Percentiles rank a stretch among this genome's conserved stretches.
Evolutionary conservation across 2,329 filamentous ascomycete species (phyloP).

Genomic region (Annulohypoxylon truncatum): DNA sequence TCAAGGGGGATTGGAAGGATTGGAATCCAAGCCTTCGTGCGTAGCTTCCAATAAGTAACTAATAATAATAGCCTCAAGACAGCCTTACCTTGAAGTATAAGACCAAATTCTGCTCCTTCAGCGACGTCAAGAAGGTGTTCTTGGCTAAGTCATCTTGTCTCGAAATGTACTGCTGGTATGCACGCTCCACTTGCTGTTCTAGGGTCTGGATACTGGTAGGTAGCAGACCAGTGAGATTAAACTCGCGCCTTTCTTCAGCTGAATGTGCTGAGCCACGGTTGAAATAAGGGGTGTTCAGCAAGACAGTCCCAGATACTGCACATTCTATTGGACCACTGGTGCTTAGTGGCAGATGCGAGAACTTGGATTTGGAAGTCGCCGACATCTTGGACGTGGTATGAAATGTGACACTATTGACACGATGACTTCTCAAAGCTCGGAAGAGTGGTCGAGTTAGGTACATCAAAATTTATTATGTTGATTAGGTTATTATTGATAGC

Average conservation of each 20-base stretch:
- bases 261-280: slow-evolving; percentile 89
- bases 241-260: slow-evolving; percentile 72
- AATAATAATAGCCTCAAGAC: neutral
- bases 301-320: slow-evolving; percentile 61
- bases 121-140: slow-evolving; percentile 87
- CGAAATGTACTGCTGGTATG: slow-evolving; percentile 81
- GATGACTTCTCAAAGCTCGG: slow-evolving; percentile 20
- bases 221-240: slow-evolving; percentile 78
- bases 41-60: neutral
- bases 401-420: slow-evolving; percentile 24
- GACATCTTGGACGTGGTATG: slow-evolving; percentile 45
- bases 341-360: slow-evolving; percentile 60
- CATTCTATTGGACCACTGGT: slow-evolving; percentile 62
- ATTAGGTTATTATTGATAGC: neutral
- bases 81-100: slow-evolving; percentile 76
- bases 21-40: neutral
- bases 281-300: slow-evolving; percentile 75
- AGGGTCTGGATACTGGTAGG: slow-evolving; percentile 79
- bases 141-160: slow-evolving; percentile 76
- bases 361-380: slow-evolving; percentile 50
- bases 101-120: slow-evolving; percentile 88
- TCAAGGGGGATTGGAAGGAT: neutral
- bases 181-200: slow-evolving; percentile 79
- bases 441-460: slow-evolving; percentile 30
- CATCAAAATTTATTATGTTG: slow-evolving; percentile 35